Percentiles rank a stretch among this genome's conserved stretches.
Evolutionary conservation across 2,329 filamentous ascomycete species (phyloP).

Genomic region (Fusarium sp.): DNA sequence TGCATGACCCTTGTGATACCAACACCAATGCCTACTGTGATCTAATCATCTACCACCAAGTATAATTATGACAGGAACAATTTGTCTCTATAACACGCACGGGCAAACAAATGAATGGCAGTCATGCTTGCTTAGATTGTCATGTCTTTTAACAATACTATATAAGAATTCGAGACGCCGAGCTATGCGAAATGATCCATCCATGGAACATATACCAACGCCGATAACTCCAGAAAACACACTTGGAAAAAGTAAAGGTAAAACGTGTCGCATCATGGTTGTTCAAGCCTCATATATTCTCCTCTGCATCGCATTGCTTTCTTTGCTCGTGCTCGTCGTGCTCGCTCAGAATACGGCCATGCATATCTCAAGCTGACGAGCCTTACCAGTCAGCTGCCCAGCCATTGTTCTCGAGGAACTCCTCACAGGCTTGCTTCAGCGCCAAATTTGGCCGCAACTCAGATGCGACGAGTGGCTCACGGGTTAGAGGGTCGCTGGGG

Average conservation of each 20-base stretch:
- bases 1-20: neutral
- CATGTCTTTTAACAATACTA: neutral
- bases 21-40: neutral
- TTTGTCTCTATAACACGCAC: neutral
- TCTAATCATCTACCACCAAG: neutral
- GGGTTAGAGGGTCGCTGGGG: slow-evolving; percentile 83
- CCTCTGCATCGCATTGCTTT: neutral
- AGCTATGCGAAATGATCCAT: neutral
- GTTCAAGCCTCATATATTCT: neutral
- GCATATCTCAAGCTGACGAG: neutral
- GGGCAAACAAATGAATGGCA: neutral
- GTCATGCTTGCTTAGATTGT: neutral
- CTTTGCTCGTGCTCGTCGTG: neutral
- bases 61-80: neutral
- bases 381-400: slow-evolving; percentile 91
- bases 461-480: slow-evolving; percentile 73
- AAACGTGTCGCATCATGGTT: neutral
- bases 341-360: neutral
- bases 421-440: slow-evolving; percentile 83
- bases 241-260: neutral
- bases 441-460: slow-evolving; percentile 86
- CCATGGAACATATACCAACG: neutral
- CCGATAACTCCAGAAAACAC: neutral
- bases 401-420: slow-evolving; percentile 86
- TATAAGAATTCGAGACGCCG: neutral